These are phyloP conservation scores for Nevesoporus exiguus DNA, from an alignment of 768 basidiomycete genomes.

Conservation along the genomic window DNA sequence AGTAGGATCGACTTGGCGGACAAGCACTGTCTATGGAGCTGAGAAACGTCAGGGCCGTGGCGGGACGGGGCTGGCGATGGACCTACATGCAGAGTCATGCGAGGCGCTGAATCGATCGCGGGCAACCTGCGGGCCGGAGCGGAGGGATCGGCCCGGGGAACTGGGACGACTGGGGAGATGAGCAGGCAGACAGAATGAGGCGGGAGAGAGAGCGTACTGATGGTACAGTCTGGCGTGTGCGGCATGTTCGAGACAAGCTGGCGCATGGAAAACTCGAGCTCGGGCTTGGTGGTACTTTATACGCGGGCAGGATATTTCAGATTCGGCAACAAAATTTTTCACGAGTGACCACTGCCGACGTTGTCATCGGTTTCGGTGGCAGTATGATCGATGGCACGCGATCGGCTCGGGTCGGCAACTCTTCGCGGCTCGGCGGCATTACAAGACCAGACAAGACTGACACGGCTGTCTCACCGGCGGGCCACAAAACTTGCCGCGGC, in stretches of 20 bases:
- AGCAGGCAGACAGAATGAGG: background rate
- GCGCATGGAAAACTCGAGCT: no score
- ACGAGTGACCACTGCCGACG: background rate
- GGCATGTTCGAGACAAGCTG: background rate
- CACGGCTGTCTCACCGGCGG: background rate
- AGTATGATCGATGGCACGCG: background rate
- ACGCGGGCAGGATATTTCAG: background rate
- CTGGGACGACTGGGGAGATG: conserved; percentile 41
- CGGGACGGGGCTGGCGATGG: background rate
- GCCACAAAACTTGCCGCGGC: background rate
- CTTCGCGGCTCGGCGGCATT: conserved; percentile 1
- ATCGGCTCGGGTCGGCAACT: background rate
- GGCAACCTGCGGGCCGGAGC: background rate
- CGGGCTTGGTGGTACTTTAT: background rate
- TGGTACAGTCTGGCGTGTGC: conserved; percentile 61
- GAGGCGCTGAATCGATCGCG: conserved; percentile 40
- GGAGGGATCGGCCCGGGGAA: conserved; percentile 25
- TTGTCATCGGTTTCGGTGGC: conserved; percentile 6
- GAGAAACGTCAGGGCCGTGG: conserved; percentile 9
- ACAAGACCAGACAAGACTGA: background rate
- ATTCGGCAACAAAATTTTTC: background rate
- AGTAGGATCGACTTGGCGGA: conserved; percentile 79
- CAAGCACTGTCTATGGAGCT: conserved; percentile 82
- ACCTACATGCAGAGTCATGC: conserved; percentile 61
- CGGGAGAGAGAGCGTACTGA: conserved; percentile 44